A percentile compares a stretch with the other conserved stretches of the same genome.
phyloP scores from a whole-genome alignment of 2,329 filamentous ascomycete genomes.

The Juglanconis oblonga region DNA sequence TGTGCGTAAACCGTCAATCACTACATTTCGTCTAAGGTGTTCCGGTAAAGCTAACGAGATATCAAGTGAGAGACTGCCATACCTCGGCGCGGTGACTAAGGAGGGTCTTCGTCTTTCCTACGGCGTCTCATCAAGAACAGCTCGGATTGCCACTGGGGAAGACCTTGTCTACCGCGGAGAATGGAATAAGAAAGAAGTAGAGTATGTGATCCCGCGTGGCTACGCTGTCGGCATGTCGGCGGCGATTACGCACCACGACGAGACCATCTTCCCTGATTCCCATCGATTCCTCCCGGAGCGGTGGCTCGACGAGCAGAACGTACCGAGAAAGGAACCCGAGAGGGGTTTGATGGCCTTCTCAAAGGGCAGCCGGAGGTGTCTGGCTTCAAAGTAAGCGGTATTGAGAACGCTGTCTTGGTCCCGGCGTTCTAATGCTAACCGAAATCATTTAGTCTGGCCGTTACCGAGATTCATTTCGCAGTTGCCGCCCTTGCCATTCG shows the following conservation, averaged over 20 bases:
- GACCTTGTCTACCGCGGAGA: conserved; percentile 11
- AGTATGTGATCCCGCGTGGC: conserved; percentile 23
- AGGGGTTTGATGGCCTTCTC: conserved; percentile 20
- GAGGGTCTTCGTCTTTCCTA: conserved; percentile 24
- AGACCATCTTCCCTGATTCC: conserved; percentile 22
- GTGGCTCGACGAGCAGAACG: conserved; percentile 20
- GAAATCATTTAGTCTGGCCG: conserved; percentile 11
- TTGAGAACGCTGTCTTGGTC: background rate
- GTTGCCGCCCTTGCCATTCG: conserved; percentile 18
- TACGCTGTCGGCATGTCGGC: conserved; percentile 22
- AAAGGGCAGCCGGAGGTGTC: conserved; percentile 24
- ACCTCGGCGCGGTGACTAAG: conserved; percentile 22
- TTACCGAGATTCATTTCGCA: conserved; percentile 19
- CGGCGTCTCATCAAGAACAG: conserved; percentile 16
- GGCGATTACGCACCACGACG: conserved; percentile 21
- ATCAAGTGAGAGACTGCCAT: conserved; percentile 23
- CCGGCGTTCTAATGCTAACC: background rate
- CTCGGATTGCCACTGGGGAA: conserved; percentile 17
- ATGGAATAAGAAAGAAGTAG: background rate
- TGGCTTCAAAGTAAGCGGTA: conserved; percentile 24
- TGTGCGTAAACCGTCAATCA: background rate
- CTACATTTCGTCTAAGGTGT: background rate
- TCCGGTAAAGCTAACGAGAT: conserved; percentile 18
- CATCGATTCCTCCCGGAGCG: conserved; percentile 23
- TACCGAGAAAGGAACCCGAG: conserved; percentile 17